Evolutionary conservation across 2,329 filamentous ascomycete species (phyloP).

Genomic region (Fusarium avenaceum): DNA sequence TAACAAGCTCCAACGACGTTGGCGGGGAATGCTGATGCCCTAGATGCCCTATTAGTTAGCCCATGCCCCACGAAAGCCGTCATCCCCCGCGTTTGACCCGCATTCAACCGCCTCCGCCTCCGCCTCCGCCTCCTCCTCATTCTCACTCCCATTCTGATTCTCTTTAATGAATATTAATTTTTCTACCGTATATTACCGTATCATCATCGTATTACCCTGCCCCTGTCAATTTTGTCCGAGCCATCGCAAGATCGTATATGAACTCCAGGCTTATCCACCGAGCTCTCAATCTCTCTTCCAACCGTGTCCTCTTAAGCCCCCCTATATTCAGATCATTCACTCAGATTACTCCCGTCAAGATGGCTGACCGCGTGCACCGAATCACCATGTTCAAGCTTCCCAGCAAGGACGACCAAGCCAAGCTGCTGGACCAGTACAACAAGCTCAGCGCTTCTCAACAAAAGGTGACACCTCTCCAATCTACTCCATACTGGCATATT

Average conservation of each 20-base stretch:
- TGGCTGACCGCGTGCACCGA: slow-evolving; percentile 62
- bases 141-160: neutral
- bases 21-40: neutral
- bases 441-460: slow-evolving; percentile 56
- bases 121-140: slow-evolving; percentile 7
- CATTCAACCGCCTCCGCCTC: slow-evolving; percentile 26
- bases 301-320: slow-evolving; percentile 6
- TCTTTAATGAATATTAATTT: slow-evolving; percentile 15
- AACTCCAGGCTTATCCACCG: slow-evolving; percentile 25
- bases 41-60: no score
- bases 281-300: slow-evolving; percentile 8
- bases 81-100: slow-evolving; percentile 30
- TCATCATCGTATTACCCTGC: no score
- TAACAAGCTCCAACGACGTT: slow-evolving; percentile 9
- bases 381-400: slow-evolving; percentile 69
- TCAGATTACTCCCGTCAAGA: slow-evolving; percentile 45
- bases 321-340: slow-evolving; percentile 12
- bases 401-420: slow-evolving; percentile 58
- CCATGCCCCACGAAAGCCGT: slow-evolving; percentile 5
- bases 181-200: no score
- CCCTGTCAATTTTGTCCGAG: no score
- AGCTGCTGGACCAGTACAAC: slow-evolving; percentile 61
- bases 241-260: slow-evolving; percentile 26
- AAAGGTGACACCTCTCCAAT: slow-evolving; percentile 54
- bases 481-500: slow-evolving; percentile 1